Evolutionary conservation across 2,329 filamentous ascomycete genomes (phyloP), one percentile per base, ranked within the genome.

Genomic region (Atkinsonella texensis): DNA sequence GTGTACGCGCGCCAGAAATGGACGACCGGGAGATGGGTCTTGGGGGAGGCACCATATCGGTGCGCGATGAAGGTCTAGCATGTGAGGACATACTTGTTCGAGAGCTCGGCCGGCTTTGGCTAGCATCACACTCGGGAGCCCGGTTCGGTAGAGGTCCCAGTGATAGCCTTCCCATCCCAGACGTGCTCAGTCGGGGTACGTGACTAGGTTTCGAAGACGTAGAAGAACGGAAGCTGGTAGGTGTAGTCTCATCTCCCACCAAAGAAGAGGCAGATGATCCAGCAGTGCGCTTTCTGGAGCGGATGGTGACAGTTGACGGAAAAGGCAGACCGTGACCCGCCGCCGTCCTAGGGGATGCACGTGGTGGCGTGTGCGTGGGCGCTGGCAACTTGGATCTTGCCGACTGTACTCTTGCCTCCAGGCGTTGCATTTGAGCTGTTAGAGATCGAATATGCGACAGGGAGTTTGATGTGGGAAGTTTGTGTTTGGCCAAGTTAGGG

Each of bases 391-490:
- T 95, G 40, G 91, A 96, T 59, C 89, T 83, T 17, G 85, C 93
- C 23, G 85, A 89, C 55, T 97, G 89, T 10, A 98, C 91, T 44
- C 93, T 81, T 56, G 93, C 88, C 67, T 97, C 93, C 55, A 98
- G 83, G 58, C 89, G 87, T 68, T 96, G 89, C 89, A 97, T 96
- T 70, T 97, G 93, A 31, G 89, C 90, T 53, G 94, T 95, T 57
- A 98, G 82, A 32, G 85, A 86, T 57, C 91, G 88, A 62, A 98
- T 95, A 65, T 98, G 93, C 58, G 87, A 86, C 48, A 98, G 80
- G 2, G 93, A 97, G 56, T 74, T 81, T 55, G 75, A 83, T 50
- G 74, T 72, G 28, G 79, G 76, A 40, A 81, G 59, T 54, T 71
- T 74, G 59, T 77, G 69, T 17, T 72, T 70, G 20, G 70, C 62